phyloP scores from a whole-genome alignment of 2,329 filamentous ascomycete genomes.

The Colletotrichum tanaceti region DNA sequence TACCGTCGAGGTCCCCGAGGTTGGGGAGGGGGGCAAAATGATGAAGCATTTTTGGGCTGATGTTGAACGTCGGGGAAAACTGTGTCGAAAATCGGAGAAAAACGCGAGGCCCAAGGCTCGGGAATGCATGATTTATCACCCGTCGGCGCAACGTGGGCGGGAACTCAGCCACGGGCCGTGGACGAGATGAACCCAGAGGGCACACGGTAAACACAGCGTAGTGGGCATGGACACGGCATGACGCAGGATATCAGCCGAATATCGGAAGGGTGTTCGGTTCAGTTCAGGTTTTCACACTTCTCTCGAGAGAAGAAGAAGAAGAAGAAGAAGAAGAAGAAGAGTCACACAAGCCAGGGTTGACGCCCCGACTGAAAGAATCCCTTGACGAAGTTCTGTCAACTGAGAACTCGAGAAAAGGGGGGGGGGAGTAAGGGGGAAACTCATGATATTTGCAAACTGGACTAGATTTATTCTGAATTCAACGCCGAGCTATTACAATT shows the following conservation, averaged over 20 bases:
- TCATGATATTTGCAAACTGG: too few relatives aligned
- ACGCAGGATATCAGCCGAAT: not conserved
- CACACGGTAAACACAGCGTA: too few relatives aligned
- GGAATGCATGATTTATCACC: not conserved
- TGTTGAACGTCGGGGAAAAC: not conserved
- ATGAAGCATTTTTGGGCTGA: too few relatives aligned
- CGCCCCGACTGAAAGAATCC: too few relatives aligned
- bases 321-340: too few relatives aligned
- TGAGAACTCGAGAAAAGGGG: too few relatives aligned
- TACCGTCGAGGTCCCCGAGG: not conserved
- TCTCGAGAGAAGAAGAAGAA: too few relatives aligned
- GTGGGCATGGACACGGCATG: not conserved
- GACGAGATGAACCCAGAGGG: conserved; percentile 24
- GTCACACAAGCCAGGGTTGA: not conserved
- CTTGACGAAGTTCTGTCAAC: too few relatives aligned
- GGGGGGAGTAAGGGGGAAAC: too few relatives aligned
- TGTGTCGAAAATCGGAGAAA: not conserved
- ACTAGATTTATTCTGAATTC: conserved; percentile 12
- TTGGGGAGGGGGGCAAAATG: not conserved
- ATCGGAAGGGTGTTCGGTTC: not conserved
- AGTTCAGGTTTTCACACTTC: not conserved
- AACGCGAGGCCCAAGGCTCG: not conserved
- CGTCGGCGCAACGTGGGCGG: conserved; percentile 21
- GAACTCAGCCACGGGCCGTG: conserved; percentile 13
- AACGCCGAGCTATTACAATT: conserved; percentile 30